phyloP scores from a whole-genome alignment of 768 basidiomycete species.

The Tricholoma bakamatsutake region DNA sequence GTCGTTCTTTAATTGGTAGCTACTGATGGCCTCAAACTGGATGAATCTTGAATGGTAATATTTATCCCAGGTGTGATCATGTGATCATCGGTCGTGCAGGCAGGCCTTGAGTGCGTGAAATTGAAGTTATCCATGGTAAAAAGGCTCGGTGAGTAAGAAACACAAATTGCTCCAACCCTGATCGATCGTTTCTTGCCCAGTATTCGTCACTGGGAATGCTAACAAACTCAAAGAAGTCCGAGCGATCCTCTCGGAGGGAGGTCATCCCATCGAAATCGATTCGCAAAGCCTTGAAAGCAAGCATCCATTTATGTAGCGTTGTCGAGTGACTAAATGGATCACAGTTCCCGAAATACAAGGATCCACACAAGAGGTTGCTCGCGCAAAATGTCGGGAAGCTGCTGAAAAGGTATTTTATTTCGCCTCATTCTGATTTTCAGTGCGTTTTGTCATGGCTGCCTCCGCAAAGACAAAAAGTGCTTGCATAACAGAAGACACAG shows the following conservation, averaged over 20 bases:
- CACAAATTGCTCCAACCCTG: not conserved
- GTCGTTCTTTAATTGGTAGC: too few species aligned
- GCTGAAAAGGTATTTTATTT: constrained; percentile 61
- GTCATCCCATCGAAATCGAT: constrained; percentile 67
- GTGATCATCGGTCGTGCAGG: too few species aligned
- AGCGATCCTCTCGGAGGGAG: constrained; percentile 65
- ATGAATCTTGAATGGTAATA: too few species aligned
- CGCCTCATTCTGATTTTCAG: not conserved
- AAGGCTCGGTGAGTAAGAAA: constrained; percentile 13
- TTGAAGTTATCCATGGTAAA: constrained; percentile 8
- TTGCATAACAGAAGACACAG: constrained; percentile 86
- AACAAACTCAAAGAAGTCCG: constrained; percentile 90
- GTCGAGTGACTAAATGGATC: not conserved
- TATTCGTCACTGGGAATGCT: constrained; percentile 91
- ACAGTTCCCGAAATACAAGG: constrained; percentile 94
- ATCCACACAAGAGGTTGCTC: constrained; percentile 84
- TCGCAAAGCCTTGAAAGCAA: constrained; percentile 76
- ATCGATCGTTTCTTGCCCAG: constrained; percentile 30
- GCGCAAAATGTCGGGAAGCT: constrained; percentile 79
- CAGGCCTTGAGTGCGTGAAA: too few species aligned
- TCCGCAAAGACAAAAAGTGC: constrained; percentile 37
- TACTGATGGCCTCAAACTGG: too few species aligned
- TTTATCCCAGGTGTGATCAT: too few species aligned
- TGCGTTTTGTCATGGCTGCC: not conserved
- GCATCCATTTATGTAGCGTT: constrained; percentile 18